A percentile compares a stretch with the other conserved stretches of the same genome.
Evolutionary conservation across 306 rosid genomes (phyloP).

Genomic region (Lathyrus sativus): DNA sequence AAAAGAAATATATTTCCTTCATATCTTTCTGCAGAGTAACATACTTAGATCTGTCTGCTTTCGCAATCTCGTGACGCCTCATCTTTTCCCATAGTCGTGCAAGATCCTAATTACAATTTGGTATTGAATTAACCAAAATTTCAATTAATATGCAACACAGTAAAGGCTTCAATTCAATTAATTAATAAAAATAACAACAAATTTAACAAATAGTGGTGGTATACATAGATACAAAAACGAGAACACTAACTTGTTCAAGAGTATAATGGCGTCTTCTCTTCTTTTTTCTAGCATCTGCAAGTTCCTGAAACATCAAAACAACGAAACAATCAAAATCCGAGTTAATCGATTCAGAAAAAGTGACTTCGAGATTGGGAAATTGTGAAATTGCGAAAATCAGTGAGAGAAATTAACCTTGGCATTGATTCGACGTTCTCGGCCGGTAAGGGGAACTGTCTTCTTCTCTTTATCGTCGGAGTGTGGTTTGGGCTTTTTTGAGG

Average conservation of each 20-base stretch:
- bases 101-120: constrained; percentile 62
- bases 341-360: constrained; percentile 13
- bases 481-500: constrained; percentile 46
- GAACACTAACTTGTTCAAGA: constrained; percentile 69
- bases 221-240: background rate
- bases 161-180: constrained; percentile 9
- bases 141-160: background rate
- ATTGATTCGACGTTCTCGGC: constrained; percentile 67
- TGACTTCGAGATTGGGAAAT: background rate
- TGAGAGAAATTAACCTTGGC: constrained; percentile 58
- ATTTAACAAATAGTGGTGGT: background rate
- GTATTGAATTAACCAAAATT: constrained; percentile 25
- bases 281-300: constrained; percentile 84
- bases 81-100: constrained; percentile 92
- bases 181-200: constrained; percentile 1
- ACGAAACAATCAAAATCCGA: constrained; percentile 1
- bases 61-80: constrained; percentile 72
- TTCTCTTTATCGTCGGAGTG: constrained; percentile 36
- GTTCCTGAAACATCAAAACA: constrained; percentile 58
- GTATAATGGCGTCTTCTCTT: constrained; percentile 76
- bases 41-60: constrained; percentile 85
- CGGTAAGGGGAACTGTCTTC: constrained; percentile 49
- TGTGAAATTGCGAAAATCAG: background rate
- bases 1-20: background rate
- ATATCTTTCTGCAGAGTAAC: constrained; percentile 35